A percentile compares a stretch with the other conserved stretches of the same genome.
These are phyloP conservation scores for Mycosarcoma maydis DNA, from an alignment of 1,284 basidiomycete genomes.

Conservation along the genomic window DNA sequence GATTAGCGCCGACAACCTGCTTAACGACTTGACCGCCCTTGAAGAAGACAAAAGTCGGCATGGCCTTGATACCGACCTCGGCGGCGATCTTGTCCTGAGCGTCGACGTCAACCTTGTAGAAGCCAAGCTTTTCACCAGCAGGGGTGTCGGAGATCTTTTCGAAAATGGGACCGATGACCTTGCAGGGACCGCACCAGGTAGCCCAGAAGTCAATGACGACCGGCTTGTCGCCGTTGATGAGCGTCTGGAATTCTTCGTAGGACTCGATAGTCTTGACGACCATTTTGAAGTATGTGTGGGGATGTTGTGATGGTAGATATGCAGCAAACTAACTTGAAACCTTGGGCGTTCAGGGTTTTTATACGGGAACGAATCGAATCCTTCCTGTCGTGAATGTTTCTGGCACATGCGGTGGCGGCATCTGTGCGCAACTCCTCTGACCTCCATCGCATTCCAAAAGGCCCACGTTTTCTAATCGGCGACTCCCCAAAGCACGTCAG, in stretches of 20 bases:
- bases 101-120: slow-evolving; percentile 77
- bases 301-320: neutral
- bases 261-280: slow-evolving; percentile 71
- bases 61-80: slow-evolving; percentile 79
- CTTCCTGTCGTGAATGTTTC: neutral
- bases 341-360: no score
- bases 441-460: slow-evolving; percentile 2
- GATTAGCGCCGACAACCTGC: slow-evolving; percentile 75
- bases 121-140: slow-evolving; percentile 70
- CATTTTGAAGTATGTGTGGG: slow-evolving; percentile 32
- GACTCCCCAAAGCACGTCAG: neutral
- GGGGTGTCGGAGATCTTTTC: slow-evolving; percentile 73
- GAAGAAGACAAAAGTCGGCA: slow-evolving; percentile 82
- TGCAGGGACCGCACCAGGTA: slow-evolving; percentile 72
- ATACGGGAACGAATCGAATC: neutral
- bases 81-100: slow-evolving; percentile 69
- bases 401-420: no score
- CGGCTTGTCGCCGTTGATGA: slow-evolving; percentile 72
- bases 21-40: slow-evolving; percentile 75
- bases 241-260: slow-evolving; percentile 72
- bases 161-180: slow-evolving; percentile 80
- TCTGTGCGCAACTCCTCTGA: neutral
- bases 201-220: slow-evolving; percentile 67
- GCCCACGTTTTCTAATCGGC: no score
- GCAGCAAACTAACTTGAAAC: neutral